Evolutionary conservation across 192 early-diverging fungal species (phyloP).

Genomic region (Backusella tuberculispora): DNA sequence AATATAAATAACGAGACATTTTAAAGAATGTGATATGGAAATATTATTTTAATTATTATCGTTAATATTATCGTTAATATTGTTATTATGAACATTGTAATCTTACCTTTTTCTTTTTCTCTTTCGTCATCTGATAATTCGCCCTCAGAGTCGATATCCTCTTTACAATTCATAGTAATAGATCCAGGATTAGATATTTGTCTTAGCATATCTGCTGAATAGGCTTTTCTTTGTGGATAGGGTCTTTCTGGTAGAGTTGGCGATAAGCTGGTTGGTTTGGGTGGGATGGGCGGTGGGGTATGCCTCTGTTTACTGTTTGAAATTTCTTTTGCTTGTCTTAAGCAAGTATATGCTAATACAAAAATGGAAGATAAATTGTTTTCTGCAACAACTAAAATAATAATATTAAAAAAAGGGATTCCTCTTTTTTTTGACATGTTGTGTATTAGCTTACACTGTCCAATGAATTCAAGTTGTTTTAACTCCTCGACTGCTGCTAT

Average conservation of each 20-base stretch:
- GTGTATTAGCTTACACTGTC: slow-evolving; percentile 44
- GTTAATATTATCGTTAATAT: no score
- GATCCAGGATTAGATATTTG: slow-evolving; percentile 6
- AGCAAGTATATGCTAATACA: slow-evolving; percentile 46
- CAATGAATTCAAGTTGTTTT: slow-evolving; percentile 51
- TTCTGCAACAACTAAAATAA: slow-evolving; percentile 11
- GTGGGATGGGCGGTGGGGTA: slow-evolving; percentile 16
- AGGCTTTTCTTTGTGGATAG: slow-evolving; percentile 43
- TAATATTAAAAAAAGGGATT: background rate
- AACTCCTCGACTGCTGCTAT: slow-evolving; percentile 47
- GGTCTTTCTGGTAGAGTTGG: slow-evolving; percentile 28
- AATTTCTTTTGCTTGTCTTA: slow-evolving; percentile 52
- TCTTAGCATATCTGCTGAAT: slow-evolving; percentile 6
- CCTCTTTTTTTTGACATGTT: background rate
- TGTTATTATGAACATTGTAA: background rate
- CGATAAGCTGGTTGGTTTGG: slow-evolving; percentile 3
- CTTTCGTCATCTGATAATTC: slow-evolving; percentile 34
- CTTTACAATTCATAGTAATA: background rate
- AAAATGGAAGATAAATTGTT: slow-evolving; percentile 39
- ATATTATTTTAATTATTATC: background rate
- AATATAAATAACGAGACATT: background rate
- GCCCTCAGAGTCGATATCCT: background rate
- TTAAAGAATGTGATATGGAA: background rate
- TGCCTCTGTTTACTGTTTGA: slow-evolving; percentile 45
- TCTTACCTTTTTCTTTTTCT: slow-evolving; percentile 4